phyloP scores from a whole-genome alignment of 2,329 filamentous ascomycete species.

The Pestalotiopsis sp. region DNA sequence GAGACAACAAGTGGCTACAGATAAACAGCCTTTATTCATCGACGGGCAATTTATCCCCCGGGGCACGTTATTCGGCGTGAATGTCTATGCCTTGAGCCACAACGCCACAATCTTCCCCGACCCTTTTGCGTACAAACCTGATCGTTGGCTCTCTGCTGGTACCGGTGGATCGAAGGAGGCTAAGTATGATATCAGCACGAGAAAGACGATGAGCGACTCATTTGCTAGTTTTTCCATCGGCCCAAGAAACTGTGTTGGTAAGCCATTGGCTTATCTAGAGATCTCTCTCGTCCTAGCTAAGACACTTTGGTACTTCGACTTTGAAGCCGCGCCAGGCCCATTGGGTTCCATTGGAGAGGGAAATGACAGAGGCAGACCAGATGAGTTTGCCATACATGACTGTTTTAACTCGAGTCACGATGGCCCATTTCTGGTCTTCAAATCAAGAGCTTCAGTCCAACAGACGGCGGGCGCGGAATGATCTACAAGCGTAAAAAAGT shows the following conservation, averaged over 20 bases:
- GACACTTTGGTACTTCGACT: conserved; percentile 19
- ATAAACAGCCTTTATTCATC: conserved; percentile 19
- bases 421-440: neutral
- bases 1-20: conserved; percentile 15
- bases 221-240: conserved; percentile 30
- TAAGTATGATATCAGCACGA: neutral
- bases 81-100: conserved; percentile 36
- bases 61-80: conserved; percentile 32
- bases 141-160: conserved; percentile 32
- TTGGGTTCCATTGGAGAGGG: neutral
- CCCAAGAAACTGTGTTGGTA: conserved; percentile 35
- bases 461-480: neutral
- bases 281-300: conserved; percentile 20
- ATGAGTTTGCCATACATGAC: neutral
- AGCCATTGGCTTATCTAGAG: conserved; percentile 24
- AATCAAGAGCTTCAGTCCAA: neutral
- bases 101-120: conserved; percentile 28
- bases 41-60: conserved; percentile 29
- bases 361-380: neutral
- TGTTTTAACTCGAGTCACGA: neutral
- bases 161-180: conserved; percentile 26
- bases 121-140: conserved; percentile 27
- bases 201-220: neutral
- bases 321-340: neutral
- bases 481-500: neutral